Evolutionary conservation across 1,284 basidiomycete genomes (phyloP).

Genomic region (Ceratobasidium sp.): DNA sequence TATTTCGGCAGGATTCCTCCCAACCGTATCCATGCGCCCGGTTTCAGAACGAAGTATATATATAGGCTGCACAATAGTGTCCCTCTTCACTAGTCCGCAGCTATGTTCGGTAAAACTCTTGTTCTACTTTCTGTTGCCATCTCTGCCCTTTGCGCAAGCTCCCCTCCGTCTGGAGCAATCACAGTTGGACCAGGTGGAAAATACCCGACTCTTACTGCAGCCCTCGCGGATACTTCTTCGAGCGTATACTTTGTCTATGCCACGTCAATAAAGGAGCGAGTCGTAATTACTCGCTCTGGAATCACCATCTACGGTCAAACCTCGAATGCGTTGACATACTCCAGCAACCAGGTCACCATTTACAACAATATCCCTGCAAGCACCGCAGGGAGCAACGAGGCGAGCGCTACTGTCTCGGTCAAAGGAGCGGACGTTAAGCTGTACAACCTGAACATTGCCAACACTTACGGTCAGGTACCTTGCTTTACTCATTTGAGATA

Average conservation of each 20-base stretch:
- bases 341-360: slow-evolving; percentile 34
- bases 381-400: slow-evolving; percentile 40
- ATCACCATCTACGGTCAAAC: slow-evolving; percentile 50
- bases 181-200: slow-evolving; percentile 45
- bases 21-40: neutral
- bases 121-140: neutral
- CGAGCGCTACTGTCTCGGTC: slow-evolving; percentile 37
- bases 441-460: slow-evolving; percentile 39
- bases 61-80: neutral
- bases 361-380: slow-evolving; percentile 31
- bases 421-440: slow-evolving; percentile 36
- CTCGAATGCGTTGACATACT: slow-evolving; percentile 41
- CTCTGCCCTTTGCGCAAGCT: slow-evolving; percentile 17
- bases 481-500: neutral
- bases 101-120: slow-evolving; percentile 1
- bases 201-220: slow-evolving; percentile 49
- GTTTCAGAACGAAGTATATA: neutral
- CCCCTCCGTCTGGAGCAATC: slow-evolving; percentile 37
- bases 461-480: slow-evolving; percentile 25
- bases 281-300: slow-evolving; percentile 47
- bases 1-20: neutral
- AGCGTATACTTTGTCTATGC: slow-evolving; percentile 48
- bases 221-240: slow-evolving; percentile 46
- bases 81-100: neutral
- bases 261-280: slow-evolving; percentile 45